Evolutionary conservation across 352 stramenopile genomes (phyloP), one percentile per base, ranked within the genome.

Genomic region (Blastocystis sp.): DNA sequence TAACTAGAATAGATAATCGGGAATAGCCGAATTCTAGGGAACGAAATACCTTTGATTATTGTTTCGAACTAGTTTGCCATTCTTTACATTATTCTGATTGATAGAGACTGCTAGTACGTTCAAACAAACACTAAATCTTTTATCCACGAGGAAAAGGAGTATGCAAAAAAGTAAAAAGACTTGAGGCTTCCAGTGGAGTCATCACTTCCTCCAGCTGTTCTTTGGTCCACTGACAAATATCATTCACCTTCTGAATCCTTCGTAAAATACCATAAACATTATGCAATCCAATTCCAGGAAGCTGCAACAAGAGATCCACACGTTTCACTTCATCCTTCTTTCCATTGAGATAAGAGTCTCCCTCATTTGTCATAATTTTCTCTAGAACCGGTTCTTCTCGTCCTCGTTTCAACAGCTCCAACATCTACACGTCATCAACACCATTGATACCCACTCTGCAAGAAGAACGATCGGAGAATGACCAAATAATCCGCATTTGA

Each of bases 401-500:
- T n/a, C 71, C 71, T 24, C 39, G 27, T 56, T 83, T 83, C n/a
- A 83, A 7, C 24, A 83, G 21, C 49, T 83, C 71, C 51, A 83
- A 66, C 71, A 83, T 83, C 71, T 67, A 52, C 49, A 1, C 27
- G 29, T 56, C 43, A 21, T 14, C 21, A 56, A 16, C 0, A 3
- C 37, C 0, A 24, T 11, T 2, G n/a, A 37, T 14, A 7, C 37
- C 32, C 43, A 77, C 65, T 24, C 21, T 56, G 19, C 65, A 54
- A 14, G 71, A 65, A 29, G 27, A 39, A 39, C 39, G 57, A 43
- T 83, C 71, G 1, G n/a, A 42, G 24, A 65, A 59, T 14, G 71
- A 83, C 71, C 71, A 83, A 37, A 83, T 19, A 83, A 83, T 83
- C 3, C 71, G 71, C 71, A 83, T 83, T 29, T n/a, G 49, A 32